Percentiles rank a stretch among this genome's conserved stretches.
phyloP scores from a whole-genome alignment of 1,284 basidiomycete genomes.

The Serendipita sp. region DNA sequence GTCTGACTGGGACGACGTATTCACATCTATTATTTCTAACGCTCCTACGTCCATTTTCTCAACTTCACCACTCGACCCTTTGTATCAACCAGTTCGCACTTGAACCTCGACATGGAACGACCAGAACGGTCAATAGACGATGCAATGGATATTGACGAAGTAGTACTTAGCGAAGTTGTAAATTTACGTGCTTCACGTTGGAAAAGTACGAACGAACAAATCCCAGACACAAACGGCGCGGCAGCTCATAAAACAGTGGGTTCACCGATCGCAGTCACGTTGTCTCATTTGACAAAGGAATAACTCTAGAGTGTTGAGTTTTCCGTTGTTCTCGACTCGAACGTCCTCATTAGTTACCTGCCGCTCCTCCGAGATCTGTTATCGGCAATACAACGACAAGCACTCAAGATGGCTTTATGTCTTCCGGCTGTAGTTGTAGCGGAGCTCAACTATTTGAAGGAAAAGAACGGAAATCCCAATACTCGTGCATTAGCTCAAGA shows the following conservation, averaged over 20 bases:
- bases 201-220: neutral
- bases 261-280: no score
- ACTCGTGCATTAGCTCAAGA: conserved; percentile 35
- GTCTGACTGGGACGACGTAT: no score
- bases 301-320: neutral
- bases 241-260: neutral
- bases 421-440: conserved; percentile 57
- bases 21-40: no score
- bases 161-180: neutral
- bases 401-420: conserved; percentile 39
- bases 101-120: no score
- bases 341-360: conserved; percentile 51
- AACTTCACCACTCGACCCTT: no score
- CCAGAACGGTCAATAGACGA: neutral
- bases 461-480: conserved; percentile 7
- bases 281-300: no score
- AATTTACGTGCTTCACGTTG: neutral
- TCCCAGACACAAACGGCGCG: neutral
- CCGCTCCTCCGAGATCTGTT: conserved; percentile 49
- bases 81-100: no score
- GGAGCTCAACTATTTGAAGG: conserved; percentile 39
- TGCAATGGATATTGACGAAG: conserved; percentile 7
- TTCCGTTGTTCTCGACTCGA: conserved; percentile 56
- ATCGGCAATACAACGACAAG: conserved; percentile 37
- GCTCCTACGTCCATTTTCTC: no score